Conservation (phyloP, 1,139 yeast genomes). For the Pichiaceae sp. region DNA sequence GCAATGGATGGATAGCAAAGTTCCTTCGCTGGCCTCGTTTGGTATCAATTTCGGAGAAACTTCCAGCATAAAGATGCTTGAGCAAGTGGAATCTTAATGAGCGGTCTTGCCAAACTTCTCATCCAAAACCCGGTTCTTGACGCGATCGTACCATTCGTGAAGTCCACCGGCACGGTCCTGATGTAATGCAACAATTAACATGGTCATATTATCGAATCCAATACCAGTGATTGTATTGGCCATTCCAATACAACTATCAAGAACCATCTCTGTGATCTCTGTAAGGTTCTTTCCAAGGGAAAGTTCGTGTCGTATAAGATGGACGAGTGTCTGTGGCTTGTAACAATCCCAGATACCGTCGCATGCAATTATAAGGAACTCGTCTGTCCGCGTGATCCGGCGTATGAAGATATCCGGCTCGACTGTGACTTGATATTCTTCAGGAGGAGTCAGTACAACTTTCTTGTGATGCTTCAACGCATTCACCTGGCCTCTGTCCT, state of each 20-base stretch:
- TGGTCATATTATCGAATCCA: slow-evolving; percentile 77
- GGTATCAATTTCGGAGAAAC: slow-evolving; percentile 62
- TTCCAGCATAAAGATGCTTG: not conserved
- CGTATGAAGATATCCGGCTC: slow-evolving; percentile 65
- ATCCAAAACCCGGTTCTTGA: slow-evolving; percentile 40
- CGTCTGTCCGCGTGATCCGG: slow-evolving; percentile 34
- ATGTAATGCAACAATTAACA: slow-evolving; percentile 56
- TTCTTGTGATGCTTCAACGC: slow-evolving; percentile 22
- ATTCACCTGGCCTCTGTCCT: slow-evolving; percentile 20
- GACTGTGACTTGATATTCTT: slow-evolving; percentile 47
- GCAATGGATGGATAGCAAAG: slow-evolving; percentile 40
- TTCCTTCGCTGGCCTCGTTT: slow-evolving; percentile 31
- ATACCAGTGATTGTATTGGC: slow-evolving; percentile 70
- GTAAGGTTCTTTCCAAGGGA: slow-evolving; percentile 50
- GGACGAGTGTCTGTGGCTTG: slow-evolving; percentile 46
- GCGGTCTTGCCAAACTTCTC: slow-evolving; percentile 31
- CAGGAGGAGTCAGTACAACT: slow-evolving; percentile 28
- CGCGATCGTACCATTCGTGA: slow-evolving; percentile 49
- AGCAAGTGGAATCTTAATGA: slow-evolving; percentile 5
- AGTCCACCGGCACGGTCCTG: slow-evolving; percentile 22
- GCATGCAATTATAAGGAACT: slow-evolving; percentile 61
- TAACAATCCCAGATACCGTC: slow-evolving; percentile 82
- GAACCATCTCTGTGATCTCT: slow-evolving; percentile 47
- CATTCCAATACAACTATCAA: slow-evolving; percentile 63
- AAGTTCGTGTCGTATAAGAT: slow-evolving; percentile 48